phyloP scores from a whole-genome alignment of 2,329 filamentous ascomycete species.

The Gnomoniopsis sp. region DNA sequence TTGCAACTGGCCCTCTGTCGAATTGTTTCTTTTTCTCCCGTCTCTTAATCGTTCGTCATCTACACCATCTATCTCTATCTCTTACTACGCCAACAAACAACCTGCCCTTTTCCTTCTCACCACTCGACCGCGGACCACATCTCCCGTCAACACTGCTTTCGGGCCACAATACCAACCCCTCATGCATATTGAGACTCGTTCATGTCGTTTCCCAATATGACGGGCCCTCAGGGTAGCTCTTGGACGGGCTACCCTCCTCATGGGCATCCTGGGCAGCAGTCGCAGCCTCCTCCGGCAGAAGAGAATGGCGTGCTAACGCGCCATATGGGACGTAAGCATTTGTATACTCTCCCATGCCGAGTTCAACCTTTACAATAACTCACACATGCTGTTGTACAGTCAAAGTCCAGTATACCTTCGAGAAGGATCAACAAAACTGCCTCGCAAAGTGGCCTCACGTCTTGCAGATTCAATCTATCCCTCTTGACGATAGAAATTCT shows the following conservation, averaged over 20 bases:
- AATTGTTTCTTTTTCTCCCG: background rate
- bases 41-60: background rate
- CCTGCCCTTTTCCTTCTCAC: background rate
- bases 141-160: background rate
- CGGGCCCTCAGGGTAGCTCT: constrained; percentile 21
- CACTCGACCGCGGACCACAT: background rate
- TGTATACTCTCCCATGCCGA: constrained; percentile 29
- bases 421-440: constrained; percentile 84
- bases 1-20: background rate
- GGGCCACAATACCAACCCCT: background rate
- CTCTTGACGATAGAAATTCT: constrained; percentile 72
- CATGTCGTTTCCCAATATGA: constrained; percentile 20
- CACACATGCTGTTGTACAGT: constrained; percentile 49
- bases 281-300: constrained; percentile 27
- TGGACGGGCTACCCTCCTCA: constrained; percentile 19
- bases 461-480: constrained; percentile 74
- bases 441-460: constrained; percentile 80
- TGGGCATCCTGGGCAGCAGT: constrained; percentile 23
- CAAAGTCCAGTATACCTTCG: constrained; percentile 96
- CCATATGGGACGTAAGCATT: constrained; percentile 60
- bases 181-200: constrained; percentile 5
- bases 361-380: background rate
- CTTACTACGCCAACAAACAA: background rate
- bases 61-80: background rate
- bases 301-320: constrained; percentile 55